Evolutionary conservation across 2,329 filamentous ascomycete species (phyloP), one percentile per base, ranked within the genome.

Genomic region (Aspergillus spinulosporus): DNA sequence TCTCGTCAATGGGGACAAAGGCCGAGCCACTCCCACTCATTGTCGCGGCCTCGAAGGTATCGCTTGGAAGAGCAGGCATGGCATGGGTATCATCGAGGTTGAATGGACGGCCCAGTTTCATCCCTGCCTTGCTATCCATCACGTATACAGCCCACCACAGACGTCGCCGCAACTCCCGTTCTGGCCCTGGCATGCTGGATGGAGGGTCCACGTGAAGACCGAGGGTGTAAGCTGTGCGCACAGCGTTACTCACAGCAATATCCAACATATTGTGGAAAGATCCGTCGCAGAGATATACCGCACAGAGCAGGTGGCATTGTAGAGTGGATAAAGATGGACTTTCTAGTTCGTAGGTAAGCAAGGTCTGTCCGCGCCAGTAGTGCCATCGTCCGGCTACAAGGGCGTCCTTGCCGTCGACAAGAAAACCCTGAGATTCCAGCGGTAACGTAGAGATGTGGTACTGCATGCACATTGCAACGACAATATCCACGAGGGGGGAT

Each of bases 391-490:
- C 53, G 8, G 48, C 53, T 2, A 56, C 40, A 5, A 43, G 31
- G 11, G 53, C 48, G 3, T 56, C 53, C 5, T 56, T 45, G 28
- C 40, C 28, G 2, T 51, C 43, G 4, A 56, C 31, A 15, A 45
- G 26, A 31, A n/a, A 9, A 2, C 39, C 29, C 9, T 40, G 48
- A 1, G 52, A 42, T 5, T 15, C 15, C 7, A 32, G 6, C 3
- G 56, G 45, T 8, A 60, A 51, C 3, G 54, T 39, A 26, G 56
- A 40, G 31, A 59, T 57, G 32, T 49, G 54, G 36, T 61, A 57
- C 47, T 66, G 64, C 64, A 66, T 66, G 36, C 62, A 64, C 47
- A 64, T 52, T 0, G 64, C 64, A 31, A 66, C 43, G 2, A 65
- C 52, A 5, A 64, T 57, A 40, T 65, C 63, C 7, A 63, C 63